phyloP scores from a whole-genome alignment of 441 rosid species.

The Hypseocharis bilobata region DNA sequence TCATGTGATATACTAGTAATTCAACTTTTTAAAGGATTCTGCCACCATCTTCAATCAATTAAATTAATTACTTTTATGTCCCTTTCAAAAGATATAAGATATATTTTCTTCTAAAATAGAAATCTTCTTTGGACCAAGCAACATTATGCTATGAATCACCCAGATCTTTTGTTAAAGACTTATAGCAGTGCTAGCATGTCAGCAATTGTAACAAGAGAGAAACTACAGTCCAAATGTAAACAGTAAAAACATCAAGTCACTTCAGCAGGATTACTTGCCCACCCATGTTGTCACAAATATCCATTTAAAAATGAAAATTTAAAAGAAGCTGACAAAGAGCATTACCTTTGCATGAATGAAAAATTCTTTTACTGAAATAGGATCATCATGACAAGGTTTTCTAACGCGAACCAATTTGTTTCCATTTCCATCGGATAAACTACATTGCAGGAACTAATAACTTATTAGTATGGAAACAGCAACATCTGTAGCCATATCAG shows the following conservation, averaged over 20 bases:
- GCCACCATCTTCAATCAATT: background rate
- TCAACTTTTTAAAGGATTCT: background rate
- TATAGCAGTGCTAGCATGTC: background rate
- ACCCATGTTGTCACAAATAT: background rate
- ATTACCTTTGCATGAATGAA: conserved; percentile 94
- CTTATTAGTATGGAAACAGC: background rate
- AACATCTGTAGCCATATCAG: background rate
- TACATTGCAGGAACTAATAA: conserved; percentile 29
- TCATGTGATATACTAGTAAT: background rate
- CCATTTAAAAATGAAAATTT: conserved; percentile 9
- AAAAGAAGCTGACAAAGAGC: background rate
- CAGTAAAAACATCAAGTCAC: background rate
- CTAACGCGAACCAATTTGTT: conserved; percentile 49
- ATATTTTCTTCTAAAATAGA: background rate
- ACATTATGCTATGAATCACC: too few species aligned
- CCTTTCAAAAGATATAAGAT: background rate
- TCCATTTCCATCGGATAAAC: conserved; percentile 49
- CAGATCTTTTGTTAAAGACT: too few species aligned
- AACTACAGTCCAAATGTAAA: background rate
- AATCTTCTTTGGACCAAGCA: background rate
- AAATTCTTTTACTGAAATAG: conserved; percentile 84
- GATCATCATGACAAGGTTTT: conserved; percentile 66
- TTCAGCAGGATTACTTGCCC: background rate
- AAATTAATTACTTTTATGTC: background rate
- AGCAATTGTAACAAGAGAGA: background rate